Conservation (phyloP, 176 grass and related monocot species). For the Raddia distichophylla region DNA sequence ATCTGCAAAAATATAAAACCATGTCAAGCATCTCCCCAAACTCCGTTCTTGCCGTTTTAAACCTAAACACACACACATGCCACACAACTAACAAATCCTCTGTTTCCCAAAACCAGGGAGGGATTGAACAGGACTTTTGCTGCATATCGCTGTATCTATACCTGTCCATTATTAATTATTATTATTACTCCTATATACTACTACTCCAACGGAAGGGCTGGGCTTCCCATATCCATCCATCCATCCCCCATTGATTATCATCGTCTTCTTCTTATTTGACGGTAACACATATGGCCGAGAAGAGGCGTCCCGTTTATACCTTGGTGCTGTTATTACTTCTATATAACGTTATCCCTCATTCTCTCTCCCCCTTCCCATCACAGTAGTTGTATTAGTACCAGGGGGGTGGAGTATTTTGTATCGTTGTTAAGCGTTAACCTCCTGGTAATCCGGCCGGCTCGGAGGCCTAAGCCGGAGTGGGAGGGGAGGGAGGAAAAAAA, state of each 20-base stretch:
- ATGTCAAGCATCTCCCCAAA: too few species aligned
- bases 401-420: too few species aligned
- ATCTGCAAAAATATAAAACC: too few species aligned
- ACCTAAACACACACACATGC: too few species aligned
- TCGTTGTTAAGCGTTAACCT: slow-evolving; percentile 36
- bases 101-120: background rate
- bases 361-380: background rate
- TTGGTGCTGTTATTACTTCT: slow-evolving; percentile 30
- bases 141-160: background rate
- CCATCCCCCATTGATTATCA: slow-evolving; percentile 39
- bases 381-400: too few species aligned
- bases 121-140: background rate
- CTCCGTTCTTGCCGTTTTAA: too few species aligned
- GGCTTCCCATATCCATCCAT: slow-evolving; percentile 26
- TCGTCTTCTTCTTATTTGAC: slow-evolving; percentile 46
- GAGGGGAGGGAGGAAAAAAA: slow-evolving; percentile 39
- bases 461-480: slow-evolving; percentile 39
- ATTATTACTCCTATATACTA: background rate
- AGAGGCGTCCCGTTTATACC: background rate
- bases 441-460: slow-evolving; percentile 39
- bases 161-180: slow-evolving; percentile 9
- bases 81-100: background rate
- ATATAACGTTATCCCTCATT: slow-evolving; percentile 15
- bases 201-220: background rate
- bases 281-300: slow-evolving; percentile 50